Percentiles rank a stretch among this genome's conserved stretches.
phyloP scores from a whole-genome alignment of 2,329 filamentous ascomycete genomes.

The Aurifilum marmelostoma region DNA sequence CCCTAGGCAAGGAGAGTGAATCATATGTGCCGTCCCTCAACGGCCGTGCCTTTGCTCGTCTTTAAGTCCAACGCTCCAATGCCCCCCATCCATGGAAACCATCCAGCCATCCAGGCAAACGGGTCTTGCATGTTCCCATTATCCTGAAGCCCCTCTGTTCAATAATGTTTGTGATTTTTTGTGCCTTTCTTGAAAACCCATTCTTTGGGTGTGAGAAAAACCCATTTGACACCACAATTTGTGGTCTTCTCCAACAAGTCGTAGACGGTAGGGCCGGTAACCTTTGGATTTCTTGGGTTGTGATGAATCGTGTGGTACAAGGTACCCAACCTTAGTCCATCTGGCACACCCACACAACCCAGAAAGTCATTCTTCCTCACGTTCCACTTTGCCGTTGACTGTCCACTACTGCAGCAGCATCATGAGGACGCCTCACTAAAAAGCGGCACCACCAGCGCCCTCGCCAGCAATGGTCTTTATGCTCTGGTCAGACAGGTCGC shows the following conservation, averaged over 20 bases:
- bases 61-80: not conserved
- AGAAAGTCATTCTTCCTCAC: not conserved
- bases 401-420: not conserved
- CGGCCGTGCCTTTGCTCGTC: too few relatives aligned
- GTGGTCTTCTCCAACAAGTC: not conserved
- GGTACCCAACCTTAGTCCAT: not conserved
- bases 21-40: too few relatives aligned
- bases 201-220: too few relatives aligned
- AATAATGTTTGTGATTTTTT: not conserved
- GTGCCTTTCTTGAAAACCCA: too few relatives aligned
- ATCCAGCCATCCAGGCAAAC: not conserved
- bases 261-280: not conserved
- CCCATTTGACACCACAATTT: too few relatives aligned
- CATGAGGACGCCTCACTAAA: constrained; percentile 39
- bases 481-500: constrained; percentile 59
- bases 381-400: not conserved
- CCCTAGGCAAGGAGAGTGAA: too few relatives aligned
- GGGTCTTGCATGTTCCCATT: not conserved
- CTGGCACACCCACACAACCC: not conserved
- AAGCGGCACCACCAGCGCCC: constrained; percentile 58
- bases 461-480: constrained; percentile 62
- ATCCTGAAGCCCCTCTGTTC: not conserved
- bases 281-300: not conserved
- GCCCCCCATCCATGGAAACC: not conserved
- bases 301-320: not conserved